These are phyloP conservation scores for Candolleomyces efflorescens DNA, from an alignment of 768 basidiomycete species.

Conservation along the genomic window DNA sequence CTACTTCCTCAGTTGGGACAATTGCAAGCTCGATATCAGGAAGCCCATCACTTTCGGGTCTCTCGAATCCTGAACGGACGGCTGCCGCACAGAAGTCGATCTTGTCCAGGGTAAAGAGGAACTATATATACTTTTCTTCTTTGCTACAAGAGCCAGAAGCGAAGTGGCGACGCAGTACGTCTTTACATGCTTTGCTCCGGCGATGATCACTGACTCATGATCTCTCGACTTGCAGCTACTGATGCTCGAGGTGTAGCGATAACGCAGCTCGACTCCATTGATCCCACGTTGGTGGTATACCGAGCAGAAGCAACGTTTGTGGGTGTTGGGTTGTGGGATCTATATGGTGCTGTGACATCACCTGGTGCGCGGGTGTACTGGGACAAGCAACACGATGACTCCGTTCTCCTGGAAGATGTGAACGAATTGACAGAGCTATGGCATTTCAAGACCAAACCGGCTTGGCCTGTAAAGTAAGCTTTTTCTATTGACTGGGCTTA, in stretches of 20 bases:
- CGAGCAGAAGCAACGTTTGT: constrained; percentile 97
- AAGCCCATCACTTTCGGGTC: constrained; percentile 25
- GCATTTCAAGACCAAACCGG: constrained; percentile 87
- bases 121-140: constrained; percentile 98
- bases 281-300: constrained; percentile 94
- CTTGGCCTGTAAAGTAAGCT: constrained; percentile 90
- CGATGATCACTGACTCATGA: neutral
- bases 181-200: neutral
- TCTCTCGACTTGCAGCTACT: constrained; percentile 43
- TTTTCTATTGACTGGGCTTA: constrained; percentile 8
- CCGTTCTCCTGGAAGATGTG: constrained; percentile 80
- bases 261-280: constrained; percentile 94
- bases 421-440: constrained; percentile 90
- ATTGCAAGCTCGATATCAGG: constrained; percentile 41
- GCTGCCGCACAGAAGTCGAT: constrained; percentile 76
- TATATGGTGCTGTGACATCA: constrained; percentile 83
- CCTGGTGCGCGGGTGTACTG: constrained; percentile 79
- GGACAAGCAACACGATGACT: constrained; percentile 91
- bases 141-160: constrained; percentile 96
- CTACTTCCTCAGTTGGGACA: constrained; percentile 56
- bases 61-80: constrained; percentile 43
- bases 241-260: constrained; percentile 90
- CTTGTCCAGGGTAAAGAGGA: constrained; percentile 80
- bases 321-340: constrained; percentile 92
- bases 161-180: constrained; percentile 89